Percentiles rank a stretch among this genome's conserved stretches.
These are phyloP conservation scores for Trypanosoma rangeli DNA, from an alignment of 208 protist species.

Conservation along the genomic window DNA sequence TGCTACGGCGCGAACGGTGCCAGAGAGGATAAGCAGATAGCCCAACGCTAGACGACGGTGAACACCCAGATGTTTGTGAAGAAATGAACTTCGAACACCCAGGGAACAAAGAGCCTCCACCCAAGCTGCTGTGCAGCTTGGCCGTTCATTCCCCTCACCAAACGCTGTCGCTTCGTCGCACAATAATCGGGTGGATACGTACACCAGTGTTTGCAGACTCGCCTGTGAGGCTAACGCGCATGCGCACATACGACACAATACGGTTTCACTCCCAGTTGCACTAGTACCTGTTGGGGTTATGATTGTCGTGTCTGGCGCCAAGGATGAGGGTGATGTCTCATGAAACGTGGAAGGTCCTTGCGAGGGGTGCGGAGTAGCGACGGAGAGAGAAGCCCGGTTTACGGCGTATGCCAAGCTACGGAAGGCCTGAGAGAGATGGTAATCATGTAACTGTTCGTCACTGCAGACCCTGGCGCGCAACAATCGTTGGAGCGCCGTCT, in stretches of 20 bases:
- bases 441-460: constrained; percentile 74
- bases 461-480: constrained; percentile 39
- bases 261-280: constrained; percentile 36
- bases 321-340: not conserved
- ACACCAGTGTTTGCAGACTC: constrained; percentile 38
- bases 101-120: constrained; percentile 39
- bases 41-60: constrained; percentile 62
- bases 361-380: not conserved
- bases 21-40: constrained; percentile 49
- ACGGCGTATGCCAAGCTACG: constrained; percentile 62
- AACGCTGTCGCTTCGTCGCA: constrained; percentile 54
- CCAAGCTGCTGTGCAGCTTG: constrained; percentile 73
- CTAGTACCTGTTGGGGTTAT: not conserved
- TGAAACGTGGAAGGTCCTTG: not conserved
- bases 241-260: constrained; percentile 49
- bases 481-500: constrained; percentile 61
- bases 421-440: constrained; percentile 64
- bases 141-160: constrained; percentile 84
- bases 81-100: constrained; percentile 4
- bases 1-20: constrained; percentile 45
- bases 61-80: constrained; percentile 21
- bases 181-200: constrained; percentile 57
- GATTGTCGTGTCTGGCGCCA: not conserved
- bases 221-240: constrained; percentile 22
- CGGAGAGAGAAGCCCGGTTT: constrained; percentile 16